A percentile compares a stretch with the other conserved stretches of the same genome.
phyloP scores from a whole-genome alignment of 768 basidiomycete genomes.

The Tulasnella sp. region DNA sequence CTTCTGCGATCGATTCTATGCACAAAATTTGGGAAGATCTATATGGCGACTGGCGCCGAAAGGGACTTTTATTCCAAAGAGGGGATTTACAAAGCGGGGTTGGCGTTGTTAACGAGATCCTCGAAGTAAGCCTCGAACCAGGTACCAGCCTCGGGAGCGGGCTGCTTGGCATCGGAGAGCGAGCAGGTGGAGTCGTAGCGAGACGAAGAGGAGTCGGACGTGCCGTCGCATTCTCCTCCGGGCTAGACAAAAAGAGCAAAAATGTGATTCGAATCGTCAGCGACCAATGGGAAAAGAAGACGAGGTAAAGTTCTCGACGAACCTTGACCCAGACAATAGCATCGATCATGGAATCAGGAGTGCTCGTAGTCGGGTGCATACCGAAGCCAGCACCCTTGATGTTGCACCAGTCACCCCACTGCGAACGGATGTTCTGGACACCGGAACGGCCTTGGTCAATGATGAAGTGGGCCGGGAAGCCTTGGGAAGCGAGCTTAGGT shows the following conservation, averaged over 20 bases:
- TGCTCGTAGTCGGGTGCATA: conserved; percentile 51
- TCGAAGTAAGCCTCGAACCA: conserved; percentile 29
- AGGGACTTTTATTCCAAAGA: neutral
- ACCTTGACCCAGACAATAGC: conserved; percentile 57
- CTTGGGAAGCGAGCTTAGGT: conserved; percentile 36
- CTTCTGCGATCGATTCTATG: too few species aligned
- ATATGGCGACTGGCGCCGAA: neutral
- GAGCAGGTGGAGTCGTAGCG: conserved; percentile 25
- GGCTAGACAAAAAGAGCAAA: conserved; percentile 35
- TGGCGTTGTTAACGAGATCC: conserved; percentile 16
- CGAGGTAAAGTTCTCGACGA: neutral
- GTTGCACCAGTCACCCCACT: conserved; percentile 69
- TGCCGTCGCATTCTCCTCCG: conserved; percentile 64
- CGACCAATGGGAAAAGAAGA: neutral
- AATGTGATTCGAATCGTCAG: too few species aligned
- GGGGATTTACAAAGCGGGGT: conserved; percentile 13
- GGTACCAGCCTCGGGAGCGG: conserved; percentile 24
- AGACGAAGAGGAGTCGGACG: conserved; percentile 35
- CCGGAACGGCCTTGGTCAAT: conserved; percentile 65
- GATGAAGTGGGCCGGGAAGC: conserved; percentile 47
- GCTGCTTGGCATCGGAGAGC: conserved; percentile 23
- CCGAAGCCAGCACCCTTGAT: conserved; percentile 62
- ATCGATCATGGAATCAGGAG: conserved; percentile 53
- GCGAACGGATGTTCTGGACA: conserved; percentile 54
- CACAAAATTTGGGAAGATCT: neutral